phyloP scores from a whole-genome alignment of 2,329 filamentous ascomycete genomes.

The Tolypocladium ovalisporum region DNA sequence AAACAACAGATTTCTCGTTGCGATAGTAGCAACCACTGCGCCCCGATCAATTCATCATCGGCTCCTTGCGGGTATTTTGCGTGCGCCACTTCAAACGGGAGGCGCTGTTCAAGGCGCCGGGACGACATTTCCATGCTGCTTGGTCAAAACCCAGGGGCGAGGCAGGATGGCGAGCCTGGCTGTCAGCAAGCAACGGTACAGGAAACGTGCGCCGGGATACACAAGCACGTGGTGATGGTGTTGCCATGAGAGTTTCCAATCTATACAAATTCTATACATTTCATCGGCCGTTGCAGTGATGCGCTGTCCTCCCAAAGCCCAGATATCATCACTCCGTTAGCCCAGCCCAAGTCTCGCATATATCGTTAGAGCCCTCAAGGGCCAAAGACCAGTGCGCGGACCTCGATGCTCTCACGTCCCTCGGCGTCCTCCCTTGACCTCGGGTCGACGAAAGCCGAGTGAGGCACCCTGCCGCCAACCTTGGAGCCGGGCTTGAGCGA shows the following conservation, averaged over 20 bases:
- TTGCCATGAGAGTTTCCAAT: background rate
- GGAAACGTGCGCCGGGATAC: background rate
- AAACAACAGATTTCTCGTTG: too few relatives aligned
- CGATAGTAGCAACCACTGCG: too few relatives aligned
- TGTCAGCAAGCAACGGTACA: background rate
- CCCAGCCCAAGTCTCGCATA: background rate
- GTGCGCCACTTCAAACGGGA: too few relatives aligned
- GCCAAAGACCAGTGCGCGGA: slow-evolving; percentile 75
- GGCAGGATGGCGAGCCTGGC: background rate
- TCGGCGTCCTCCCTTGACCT: slow-evolving; percentile 58
- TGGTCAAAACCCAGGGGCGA: background rate
- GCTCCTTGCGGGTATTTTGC: too few relatives aligned
- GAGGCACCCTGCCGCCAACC: slow-evolving; percentile 51
- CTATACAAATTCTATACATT: background rate
- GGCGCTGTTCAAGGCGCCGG: background rate
- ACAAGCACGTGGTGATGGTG: background rate
- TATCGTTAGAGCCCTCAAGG: slow-evolving; percentile 18
- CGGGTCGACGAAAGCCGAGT: slow-evolving; percentile 72
- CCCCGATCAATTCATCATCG: too few relatives aligned
- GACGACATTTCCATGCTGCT: background rate
- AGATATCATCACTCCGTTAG: background rate
- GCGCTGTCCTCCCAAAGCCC: background rate
- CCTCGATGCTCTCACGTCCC: slow-evolving; percentile 79
- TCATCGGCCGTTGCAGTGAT: background rate
- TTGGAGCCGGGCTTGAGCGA: slow-evolving; percentile 33